These are phyloP conservation scores for Alternaria sp. DNA, from an alignment of 2,329 filamentous ascomycete genomes.

Conservation along the genomic window DNA sequence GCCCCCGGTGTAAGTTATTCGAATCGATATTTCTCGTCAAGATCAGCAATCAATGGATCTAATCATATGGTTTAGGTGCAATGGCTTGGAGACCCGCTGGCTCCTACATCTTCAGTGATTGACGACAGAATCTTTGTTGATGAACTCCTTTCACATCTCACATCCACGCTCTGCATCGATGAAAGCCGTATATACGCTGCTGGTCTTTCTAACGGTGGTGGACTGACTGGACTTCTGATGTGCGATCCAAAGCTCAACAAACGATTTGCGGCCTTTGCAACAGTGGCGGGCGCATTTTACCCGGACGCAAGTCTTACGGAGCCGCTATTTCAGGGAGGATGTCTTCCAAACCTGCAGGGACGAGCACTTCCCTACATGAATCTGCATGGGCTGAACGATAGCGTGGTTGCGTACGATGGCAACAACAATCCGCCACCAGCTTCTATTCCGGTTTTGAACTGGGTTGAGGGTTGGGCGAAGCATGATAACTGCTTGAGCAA, in stretches of 20 bases:
- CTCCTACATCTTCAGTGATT: constrained; percentile 39
- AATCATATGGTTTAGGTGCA: constrained; percentile 10
- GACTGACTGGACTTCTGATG: constrained; percentile 57
- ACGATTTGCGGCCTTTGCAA: constrained; percentile 58
- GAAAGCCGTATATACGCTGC: constrained; percentile 53
- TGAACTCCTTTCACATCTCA: constrained; percentile 51
- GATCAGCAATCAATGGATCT: background rate
- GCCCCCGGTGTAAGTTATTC: constrained; percentile 25
- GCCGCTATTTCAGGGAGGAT: constrained; percentile 26
- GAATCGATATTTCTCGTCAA: background rate
- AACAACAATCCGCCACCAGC: constrained; percentile 23
- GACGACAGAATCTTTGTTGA: constrained; percentile 56
- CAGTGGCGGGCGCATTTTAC: constrained; percentile 57
- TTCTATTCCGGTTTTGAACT: constrained; percentile 24
- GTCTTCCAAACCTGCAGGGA: constrained; percentile 13
- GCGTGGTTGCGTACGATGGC: constrained; percentile 35
- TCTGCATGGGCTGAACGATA: constrained; percentile 32
- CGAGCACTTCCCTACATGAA: constrained; percentile 26
- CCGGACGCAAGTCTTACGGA: constrained; percentile 22
- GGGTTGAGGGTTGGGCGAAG: constrained; percentile 22
- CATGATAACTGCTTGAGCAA: constrained; percentile 16
- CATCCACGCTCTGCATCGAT: constrained; percentile 55
- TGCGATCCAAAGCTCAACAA: constrained; percentile 52
- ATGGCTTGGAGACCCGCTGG: constrained; percentile 55
- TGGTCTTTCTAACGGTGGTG: constrained; percentile 64